phyloP scores from a whole-genome alignment of 2,329 filamentous ascomycete species.

The Samsoniella hepiali region DNA sequence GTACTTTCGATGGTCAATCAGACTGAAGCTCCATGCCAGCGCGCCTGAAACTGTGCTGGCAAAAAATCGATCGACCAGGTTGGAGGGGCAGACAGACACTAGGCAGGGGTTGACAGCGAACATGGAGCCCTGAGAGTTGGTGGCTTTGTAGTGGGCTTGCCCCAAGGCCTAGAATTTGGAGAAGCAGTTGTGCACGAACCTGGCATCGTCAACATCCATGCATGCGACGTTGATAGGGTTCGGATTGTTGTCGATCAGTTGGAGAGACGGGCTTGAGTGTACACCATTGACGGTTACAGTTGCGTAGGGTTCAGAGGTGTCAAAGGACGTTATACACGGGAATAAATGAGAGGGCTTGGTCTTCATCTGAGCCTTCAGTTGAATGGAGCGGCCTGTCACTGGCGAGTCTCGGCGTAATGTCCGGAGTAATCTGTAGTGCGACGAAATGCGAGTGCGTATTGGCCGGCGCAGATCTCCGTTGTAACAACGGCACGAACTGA shows the following conservation, averaged over 20 bases:
- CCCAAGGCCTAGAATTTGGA: background rate
- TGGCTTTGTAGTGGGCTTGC: no score
- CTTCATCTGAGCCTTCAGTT: no score
- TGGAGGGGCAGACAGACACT: background rate
- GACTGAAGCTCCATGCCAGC: background rate
- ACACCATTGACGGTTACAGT: background rate
- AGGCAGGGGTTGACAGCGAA: background rate
- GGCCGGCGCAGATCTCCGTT: background rate
- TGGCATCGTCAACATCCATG: background rate
- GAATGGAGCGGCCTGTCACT: no score
- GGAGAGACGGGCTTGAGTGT: background rate
- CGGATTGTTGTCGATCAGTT: background rate
- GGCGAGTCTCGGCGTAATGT: no score
- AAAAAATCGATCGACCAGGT: conserved; percentile 18
- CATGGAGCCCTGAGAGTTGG: background rate
- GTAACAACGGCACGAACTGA: background rate
- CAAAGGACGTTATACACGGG: background rate
- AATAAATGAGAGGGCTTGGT: background rate
- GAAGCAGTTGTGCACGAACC: background rate
- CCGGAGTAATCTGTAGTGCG: no score
- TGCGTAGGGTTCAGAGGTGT: background rate
- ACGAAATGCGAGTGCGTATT: background rate
- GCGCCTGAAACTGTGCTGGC: conserved; percentile 4
- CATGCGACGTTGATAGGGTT: background rate
- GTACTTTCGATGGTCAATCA: conserved; percentile 9